Evolutionary conservation across 768 basidiomycete genomes (phyloP), one percentile per base, ranked within the genome.

Genomic region (Fomitopsis serialis): DNA sequence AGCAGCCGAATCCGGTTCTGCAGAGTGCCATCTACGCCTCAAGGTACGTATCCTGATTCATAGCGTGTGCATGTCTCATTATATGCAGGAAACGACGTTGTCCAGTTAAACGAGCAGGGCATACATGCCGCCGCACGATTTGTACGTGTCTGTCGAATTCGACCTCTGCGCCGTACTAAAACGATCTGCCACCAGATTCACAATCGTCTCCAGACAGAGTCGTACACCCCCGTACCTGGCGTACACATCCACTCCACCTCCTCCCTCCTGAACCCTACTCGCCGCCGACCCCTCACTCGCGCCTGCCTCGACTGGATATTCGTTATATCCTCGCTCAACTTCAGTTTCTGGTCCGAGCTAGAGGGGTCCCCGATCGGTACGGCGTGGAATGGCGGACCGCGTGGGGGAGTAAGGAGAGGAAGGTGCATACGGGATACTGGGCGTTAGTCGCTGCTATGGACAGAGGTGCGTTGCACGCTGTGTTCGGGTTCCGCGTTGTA

Each of bases 161-260:
- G 54, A 50, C 37, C 23, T 48, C 42, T 44, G 35, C 3, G 34
- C 34, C 34, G 8, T 15, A 15, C 34, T 35, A 8, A 35, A 9
- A 35, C 19, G 36, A n/a, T n/a, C 17, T 24, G 45, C 27, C 53
- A n/a, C 50, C 57, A 91, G 90, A 87, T 92, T 49, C 77, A 75
- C 46, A 66, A 67, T 42, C 81, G 78, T 58, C 73, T 92, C 55
- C 63, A 70, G 37, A 63, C 72, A 0, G 85, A 88, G 67, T 74
- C 80, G 0, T 93, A 94, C 67, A 81, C 82, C 89, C 91, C 12
- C 79, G 84, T 40, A 85, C 88, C 42, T 94, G 91, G 91, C 81
- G 86, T 34, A 84, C 81, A 1, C 85, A 89, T 55, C 78, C 77
- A 4, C 72, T 93, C 36, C 92, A 94, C 63, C 75, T 92, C 35